Base-by-base conservation (phyloP, 2,329 filamentous ascomycete species). In the Diaporthe sp. region DNA sequence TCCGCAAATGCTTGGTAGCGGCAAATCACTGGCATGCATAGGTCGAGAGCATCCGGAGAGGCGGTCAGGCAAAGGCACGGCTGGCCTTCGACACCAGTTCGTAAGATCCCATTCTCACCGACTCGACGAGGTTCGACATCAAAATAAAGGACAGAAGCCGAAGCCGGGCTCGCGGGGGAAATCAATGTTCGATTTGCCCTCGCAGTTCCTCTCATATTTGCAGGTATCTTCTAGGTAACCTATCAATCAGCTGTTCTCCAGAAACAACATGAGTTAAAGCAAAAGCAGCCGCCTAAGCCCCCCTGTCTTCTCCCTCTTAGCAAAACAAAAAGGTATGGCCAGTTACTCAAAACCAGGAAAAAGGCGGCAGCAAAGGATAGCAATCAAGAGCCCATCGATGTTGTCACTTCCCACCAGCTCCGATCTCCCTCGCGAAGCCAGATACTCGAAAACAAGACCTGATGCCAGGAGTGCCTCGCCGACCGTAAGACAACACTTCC, bases 191-290 rank as follows among this genome's bases (percentile, higher is more conserved):
- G 47, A 74, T 71, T 74, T 73, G 53, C 47, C 68, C 68, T 74
- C 37, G 58, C 58, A 44, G n/a, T 32, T 50, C 44, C 61, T 25
- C 61, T 51, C 72, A 66, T 71, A 74, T 74, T 61, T 74, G 68
- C 58, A 74, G 72, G 72, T 74, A 74, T 74, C 72, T 74, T 70
- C 70, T 71, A 71, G 68, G 69, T 66, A 50, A 61, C 58, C 68
- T 71, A 66, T 56, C 39, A 59, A 71, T 51, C 72, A 71, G 59
- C 50, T 71, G 50, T 65, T 47, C 39, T 55, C 51, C 65, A 59
- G 65, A 53, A 44, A 50, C 39, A 44, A 51, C 44, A 61, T 44
- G 19, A 66, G 22, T 30, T 22, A 37, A 66, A 42, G 59, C 59
- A 63, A 55, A 50, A 71, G 59, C 44, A 55, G 35, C 51, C 44